These are phyloP conservation scores for Tetraselmis chui DNA, from an alignment of 139 green algal species.

Conservation along the genomic window DNA sequence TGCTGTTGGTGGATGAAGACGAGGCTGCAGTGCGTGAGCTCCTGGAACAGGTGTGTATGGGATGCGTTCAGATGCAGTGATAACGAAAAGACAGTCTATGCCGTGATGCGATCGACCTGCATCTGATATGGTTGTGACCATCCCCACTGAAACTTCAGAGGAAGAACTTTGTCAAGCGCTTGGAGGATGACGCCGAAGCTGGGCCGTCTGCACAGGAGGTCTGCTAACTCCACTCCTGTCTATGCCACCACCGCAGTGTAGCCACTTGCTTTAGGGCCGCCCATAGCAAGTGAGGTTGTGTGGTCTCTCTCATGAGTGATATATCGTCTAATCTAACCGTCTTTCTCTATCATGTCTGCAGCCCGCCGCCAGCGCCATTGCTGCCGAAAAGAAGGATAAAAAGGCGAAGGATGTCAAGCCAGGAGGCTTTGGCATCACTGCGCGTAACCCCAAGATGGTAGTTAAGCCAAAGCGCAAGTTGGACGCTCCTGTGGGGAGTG, in stretches of 20 bases:
- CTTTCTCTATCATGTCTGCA: no score
- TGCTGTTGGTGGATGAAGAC: slow-evolving; percentile 53
- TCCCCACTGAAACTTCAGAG: no score
- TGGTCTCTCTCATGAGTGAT: no score
- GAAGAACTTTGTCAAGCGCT: slow-evolving; percentile 27
- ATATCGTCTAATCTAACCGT: no score
- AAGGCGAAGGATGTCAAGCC: neutral
- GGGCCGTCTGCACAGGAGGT: neutral
- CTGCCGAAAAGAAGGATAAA: neutral
- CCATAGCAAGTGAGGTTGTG: no score
- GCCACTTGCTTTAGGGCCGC: no score
- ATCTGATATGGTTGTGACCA: no score
- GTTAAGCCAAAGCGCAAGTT: neutral
- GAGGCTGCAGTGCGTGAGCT: slow-evolving; percentile 54
- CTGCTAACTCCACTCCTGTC: neutral
- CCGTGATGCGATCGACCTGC: no score
- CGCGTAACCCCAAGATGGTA: neutral
- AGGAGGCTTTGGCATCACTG: neutral
- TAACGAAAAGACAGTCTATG: no score
- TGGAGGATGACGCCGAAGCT: slow-evolving; percentile 3
- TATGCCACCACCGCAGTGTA: no score
- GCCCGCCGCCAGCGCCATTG: neutral
- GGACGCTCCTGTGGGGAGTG: no score
- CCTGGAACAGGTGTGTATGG: slow-evolving; percentile 34
- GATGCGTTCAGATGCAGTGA: no score